Evolutionary conservation across 2,329 filamentous ascomycete genomes (phyloP).

Genomic region (Aspergillus piperis): DNA sequence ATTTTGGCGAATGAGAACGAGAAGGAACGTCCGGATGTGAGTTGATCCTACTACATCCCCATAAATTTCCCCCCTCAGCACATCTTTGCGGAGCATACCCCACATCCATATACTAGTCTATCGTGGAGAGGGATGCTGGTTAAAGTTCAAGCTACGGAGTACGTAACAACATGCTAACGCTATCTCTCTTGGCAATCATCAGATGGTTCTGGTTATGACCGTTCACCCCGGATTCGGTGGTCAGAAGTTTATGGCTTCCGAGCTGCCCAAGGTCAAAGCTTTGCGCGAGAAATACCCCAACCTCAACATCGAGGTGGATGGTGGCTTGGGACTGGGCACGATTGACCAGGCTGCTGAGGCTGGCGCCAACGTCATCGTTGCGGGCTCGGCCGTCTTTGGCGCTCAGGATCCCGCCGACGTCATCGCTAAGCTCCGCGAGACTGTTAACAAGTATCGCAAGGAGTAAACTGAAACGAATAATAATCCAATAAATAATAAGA

Average conservation of each 20-base stretch:
- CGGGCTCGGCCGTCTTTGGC: slow-evolving; percentile 92
- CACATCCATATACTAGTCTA: background rate
- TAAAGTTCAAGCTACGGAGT: no score
- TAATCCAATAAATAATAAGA: background rate
- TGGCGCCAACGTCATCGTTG: slow-evolving; percentile 96
- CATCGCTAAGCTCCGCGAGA: slow-evolving; percentile 75
- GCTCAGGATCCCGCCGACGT: slow-evolving; percentile 85
- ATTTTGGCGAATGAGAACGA: slow-evolving; percentile 73
- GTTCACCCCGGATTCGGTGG: slow-evolving; percentile 96
- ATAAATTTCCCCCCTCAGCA: no score
- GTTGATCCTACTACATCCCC: slow-evolving; percentile 37
- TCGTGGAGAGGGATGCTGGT: background rate
- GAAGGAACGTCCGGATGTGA: slow-evolving; percentile 83
- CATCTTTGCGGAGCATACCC: no score
- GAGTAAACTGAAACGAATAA: slow-evolving; percentile 9
- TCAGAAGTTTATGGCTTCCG: slow-evolving; percentile 96
- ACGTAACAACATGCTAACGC: background rate
- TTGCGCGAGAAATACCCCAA: slow-evolving; percentile 83
- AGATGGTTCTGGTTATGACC: slow-evolving; percentile 99
- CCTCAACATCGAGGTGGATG: slow-evolving; percentile 96
- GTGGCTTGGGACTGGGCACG: slow-evolving; percentile 81
- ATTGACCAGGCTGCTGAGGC: slow-evolving; percentile 94
- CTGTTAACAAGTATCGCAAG: slow-evolving; percentile 67
- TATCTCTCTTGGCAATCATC: background rate
- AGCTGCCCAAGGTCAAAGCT: slow-evolving; percentile 88